Percentiles rank a stretch among this genome's conserved stretches.
These are phyloP conservation scores for Rhizomucor pusillus DNA, from an alignment of 371 early-diverging fungal genomes.

Conservation along the genomic window DNA sequence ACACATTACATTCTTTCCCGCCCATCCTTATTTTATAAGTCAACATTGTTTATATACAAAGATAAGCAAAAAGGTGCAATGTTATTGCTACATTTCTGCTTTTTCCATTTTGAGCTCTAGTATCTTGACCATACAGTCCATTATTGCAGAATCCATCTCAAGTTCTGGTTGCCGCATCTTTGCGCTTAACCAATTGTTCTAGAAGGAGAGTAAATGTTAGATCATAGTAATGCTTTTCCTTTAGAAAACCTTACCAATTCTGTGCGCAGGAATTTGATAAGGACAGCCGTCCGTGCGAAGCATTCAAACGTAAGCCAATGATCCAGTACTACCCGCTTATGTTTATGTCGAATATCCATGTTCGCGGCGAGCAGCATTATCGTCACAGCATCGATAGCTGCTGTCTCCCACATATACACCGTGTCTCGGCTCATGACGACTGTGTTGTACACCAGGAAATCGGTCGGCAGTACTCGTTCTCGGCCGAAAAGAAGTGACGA, in stretches of 20 bases:
- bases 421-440: conserved; percentile 50
- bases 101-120: conserved; percentile 16
- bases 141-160: conserved; percentile 29
- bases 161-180: conserved; percentile 40
- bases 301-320: conserved; percentile 66
- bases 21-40: too few relatives aligned
- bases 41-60: too few relatives aligned
- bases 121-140: conserved; percentile 28
- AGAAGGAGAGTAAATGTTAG: background rate
- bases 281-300: conserved; percentile 58
- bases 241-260: conserved; percentile 44
- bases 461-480: conserved; percentile 23
- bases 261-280: conserved; percentile 57
- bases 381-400: conserved; percentile 44
- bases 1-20: too few relatives aligned
- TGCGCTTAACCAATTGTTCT: conserved; percentile 31
- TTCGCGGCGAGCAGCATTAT: conserved; percentile 57
- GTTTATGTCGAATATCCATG: conserved; percentile 59
- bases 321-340: conserved; percentile 49
- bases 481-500: conserved; percentile 49
- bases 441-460: conserved; percentile 57
- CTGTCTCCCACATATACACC: conserved; percentile 58
- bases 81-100: too few relatives aligned
- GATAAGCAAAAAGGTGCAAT: too few relatives aligned
- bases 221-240: too few relatives aligned